Conservation (phyloP, 2,329 filamentous ascomycete species). For the Botrytis hyacinthi region DNA sequence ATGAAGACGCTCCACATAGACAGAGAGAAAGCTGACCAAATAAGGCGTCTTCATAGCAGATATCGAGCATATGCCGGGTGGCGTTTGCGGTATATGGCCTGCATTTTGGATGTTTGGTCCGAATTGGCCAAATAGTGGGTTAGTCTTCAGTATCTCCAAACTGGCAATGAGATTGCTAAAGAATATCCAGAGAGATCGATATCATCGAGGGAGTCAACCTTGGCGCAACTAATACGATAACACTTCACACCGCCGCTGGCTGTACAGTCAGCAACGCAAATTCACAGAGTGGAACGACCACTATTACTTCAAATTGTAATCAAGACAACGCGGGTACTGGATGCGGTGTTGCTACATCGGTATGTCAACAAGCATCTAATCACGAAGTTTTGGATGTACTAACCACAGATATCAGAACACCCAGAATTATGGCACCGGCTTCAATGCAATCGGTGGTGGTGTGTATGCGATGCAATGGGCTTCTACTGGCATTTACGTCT, state of each 20-base stretch:
- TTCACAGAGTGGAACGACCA: conserved; percentile 43
- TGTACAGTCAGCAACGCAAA: conserved; percentile 45
- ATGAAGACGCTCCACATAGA: not conserved
- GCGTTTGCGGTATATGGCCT: conserved; percentile 44
- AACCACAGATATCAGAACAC: conserved; percentile 34
- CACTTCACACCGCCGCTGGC: conserved; percentile 46
- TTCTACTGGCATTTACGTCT: conserved; percentile 63
- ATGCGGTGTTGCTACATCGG: conserved; percentile 35
- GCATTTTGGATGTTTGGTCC: conserved; percentile 39
- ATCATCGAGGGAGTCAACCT: conserved; percentile 51
- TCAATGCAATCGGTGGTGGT: conserved; percentile 59
- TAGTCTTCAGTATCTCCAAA: not conserved
- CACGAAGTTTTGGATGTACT: not conserved
- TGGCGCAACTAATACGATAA: conserved; percentile 44
- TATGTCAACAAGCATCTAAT: not conserved
- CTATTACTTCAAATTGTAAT: conserved; percentile 39
- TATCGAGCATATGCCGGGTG: conserved; percentile 63
- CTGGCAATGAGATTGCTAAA: not conserved
- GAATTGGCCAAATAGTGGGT: conserved; percentile 34
- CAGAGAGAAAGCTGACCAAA: not conserved
- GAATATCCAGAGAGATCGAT: conserved; percentile 30
- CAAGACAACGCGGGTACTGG: conserved; percentile 46
- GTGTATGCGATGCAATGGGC: conserved; percentile 55
- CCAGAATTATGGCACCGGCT: conserved; percentile 59
- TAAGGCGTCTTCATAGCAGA: conserved; percentile 63